Evolutionary conservation across 805 yeast species (phyloP).

Genomic region (Wickerhamiella qilinensis): DNA sequence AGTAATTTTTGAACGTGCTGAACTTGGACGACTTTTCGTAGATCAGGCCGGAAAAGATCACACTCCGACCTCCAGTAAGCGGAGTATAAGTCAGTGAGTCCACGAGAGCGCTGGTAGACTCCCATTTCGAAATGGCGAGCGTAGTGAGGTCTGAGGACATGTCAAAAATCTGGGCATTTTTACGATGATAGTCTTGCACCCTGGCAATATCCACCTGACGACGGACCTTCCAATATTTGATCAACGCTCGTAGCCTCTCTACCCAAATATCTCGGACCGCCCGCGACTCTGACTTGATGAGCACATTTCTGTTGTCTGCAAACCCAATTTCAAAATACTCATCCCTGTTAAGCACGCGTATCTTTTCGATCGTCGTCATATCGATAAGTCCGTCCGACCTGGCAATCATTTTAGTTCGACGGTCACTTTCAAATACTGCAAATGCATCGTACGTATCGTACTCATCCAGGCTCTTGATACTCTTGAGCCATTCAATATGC

Average conservation of each 20-base stretch:
- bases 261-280: conserved; percentile 49
- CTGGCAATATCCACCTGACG: conserved; percentile 25
- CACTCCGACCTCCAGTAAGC: conserved; percentile 42
- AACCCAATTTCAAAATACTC: conserved; percentile 16
- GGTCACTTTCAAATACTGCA: conserved; percentile 50
- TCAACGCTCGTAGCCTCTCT: conserved; percentile 27
- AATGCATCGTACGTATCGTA: conserved; percentile 34
- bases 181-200: conserved; percentile 2
- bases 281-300: conserved; percentile 2
- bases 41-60: conserved; percentile 49
- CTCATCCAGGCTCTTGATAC: conserved; percentile 23
- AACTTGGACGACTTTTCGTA: conserved; percentile 59
- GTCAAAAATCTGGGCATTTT: not conserved
- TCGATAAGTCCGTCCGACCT: conserved; percentile 50
- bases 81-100: conserved; percentile 39
- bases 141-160: conserved; percentile 16
- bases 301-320: conserved; percentile 5
- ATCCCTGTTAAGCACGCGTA: conserved; percentile 21
- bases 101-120: conserved; percentile 26
- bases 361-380: conserved; percentile 35
- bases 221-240: conserved; percentile 44
- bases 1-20: conserved; percentile 43
- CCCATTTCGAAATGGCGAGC: conserved; percentile 31
- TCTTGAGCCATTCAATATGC: conserved; percentile 46
- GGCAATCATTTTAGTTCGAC: conserved; percentile 39